These are phyloP conservation scores for Aspergillus sp. DNA, from an alignment of 2,329 filamentous ascomycete genomes.

Conservation along the genomic window DNA sequence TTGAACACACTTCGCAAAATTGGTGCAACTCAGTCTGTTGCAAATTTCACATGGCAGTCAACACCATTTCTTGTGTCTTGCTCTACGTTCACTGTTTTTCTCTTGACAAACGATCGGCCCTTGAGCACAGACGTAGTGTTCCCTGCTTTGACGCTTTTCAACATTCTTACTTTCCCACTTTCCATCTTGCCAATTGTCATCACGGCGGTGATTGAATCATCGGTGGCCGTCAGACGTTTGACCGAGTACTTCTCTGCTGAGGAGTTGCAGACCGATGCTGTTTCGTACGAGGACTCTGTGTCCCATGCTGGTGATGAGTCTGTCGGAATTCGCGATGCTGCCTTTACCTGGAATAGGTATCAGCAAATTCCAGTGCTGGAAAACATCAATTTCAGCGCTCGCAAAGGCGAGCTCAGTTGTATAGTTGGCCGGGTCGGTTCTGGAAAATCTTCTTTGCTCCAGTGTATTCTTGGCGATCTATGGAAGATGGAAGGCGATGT, in stretches of 20 bases:
- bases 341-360: conserved; percentile 91
- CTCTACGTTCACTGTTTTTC: conserved; percentile 90
- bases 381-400: conserved; percentile 78
- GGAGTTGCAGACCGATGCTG: conserved; percentile 79
- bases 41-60: conserved; percentile 96
- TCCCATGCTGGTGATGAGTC: conserved; percentile 76
- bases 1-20: conserved; percentile 94
- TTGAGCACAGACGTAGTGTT: conserved; percentile 94
- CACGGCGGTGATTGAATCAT: conserved; percentile 88
- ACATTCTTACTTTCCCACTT: conserved; percentile 88
- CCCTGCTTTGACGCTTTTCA: conserved; percentile 86
- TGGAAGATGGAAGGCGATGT: conserved; percentile 85
- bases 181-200: conserved; percentile 97
- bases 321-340: conserved; percentile 71
- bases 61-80: conserved; percentile 97
- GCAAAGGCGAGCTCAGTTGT: conserved; percentile 88
- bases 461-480: conserved; percentile 79
- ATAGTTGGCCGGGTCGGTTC: conserved; percentile 89
- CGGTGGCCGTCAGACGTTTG: conserved; percentile 80
- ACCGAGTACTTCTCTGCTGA: conserved; percentile 79
- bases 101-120: conserved; percentile 70
- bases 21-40: conserved; percentile 83
- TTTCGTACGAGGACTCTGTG: conserved; percentile 60
- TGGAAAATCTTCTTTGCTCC: conserved; percentile 88
- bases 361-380: conserved; percentile 60